These are phyloP conservation scores for Coniferiporia weirii DNA, from an alignment of 1,284 basidiomycete genomes.

Conservation along the genomic window DNA sequence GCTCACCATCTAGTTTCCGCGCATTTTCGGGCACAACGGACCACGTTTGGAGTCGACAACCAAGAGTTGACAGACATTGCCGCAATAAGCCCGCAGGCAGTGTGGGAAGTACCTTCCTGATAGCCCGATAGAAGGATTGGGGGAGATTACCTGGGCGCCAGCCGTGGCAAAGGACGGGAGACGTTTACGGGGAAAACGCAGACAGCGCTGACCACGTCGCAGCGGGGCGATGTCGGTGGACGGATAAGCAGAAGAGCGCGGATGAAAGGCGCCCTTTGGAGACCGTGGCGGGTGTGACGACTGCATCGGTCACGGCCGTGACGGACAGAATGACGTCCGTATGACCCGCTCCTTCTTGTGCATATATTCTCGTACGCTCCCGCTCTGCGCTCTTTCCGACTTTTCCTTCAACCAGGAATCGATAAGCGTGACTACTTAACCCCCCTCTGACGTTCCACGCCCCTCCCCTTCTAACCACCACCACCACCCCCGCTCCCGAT, in stretches of 20 bases:
- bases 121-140: no score
- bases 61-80: background rate
- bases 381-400: background rate
- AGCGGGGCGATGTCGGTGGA: background rate
- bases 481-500: constrained; percentile 21
- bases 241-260: background rate
- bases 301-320: background rate
- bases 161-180: no score
- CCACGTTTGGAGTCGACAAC: background rate
- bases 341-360: no score
- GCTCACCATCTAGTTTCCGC: background rate
- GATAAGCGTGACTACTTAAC: constrained; percentile 22
- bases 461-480: constrained; percentile 19
- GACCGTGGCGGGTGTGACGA: background rate
- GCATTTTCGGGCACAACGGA: background rate
- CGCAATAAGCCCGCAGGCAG: background rate
- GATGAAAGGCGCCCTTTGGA: background rate
- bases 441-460: constrained; percentile 1
- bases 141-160: no score
- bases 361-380: background rate
- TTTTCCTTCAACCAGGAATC: background rate
- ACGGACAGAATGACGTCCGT: background rate
- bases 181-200: no score
- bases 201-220: constrained; percentile 1
- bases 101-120: no score